Base-by-base conservation (phyloP, 331 rosid genomes). In the Rhamnella rubrinervis region DNA sequence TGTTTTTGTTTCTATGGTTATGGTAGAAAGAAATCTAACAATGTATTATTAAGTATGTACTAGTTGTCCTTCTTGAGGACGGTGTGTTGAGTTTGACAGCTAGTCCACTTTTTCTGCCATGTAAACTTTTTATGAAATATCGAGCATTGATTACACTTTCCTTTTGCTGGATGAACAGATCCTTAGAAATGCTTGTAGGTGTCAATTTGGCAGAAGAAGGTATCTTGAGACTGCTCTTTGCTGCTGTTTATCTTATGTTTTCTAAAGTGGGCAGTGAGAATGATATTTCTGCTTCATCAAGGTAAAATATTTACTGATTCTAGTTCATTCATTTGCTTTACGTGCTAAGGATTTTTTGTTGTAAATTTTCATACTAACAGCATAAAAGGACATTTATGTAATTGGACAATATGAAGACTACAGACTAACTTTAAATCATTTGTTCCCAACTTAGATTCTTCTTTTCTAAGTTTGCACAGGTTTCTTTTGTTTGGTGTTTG, bases 171-270 rank as follows among this genome's bases (percentile, higher is more conserved):
- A 81, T 85, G 82, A 73, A 78, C 98, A 93, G 98, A 81, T 90
- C 95, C 76, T 84, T 93, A 86, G 96, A 88, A 83, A 90, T 82
- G 95, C 98, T 93, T 85, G 98, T 80, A 67, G 89, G 78, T 68
- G 95, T 90, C 73, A 81, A 85, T 82, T 86, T 86, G 3, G 97
- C 87, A 21, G 98, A 90, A 81, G 98, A 88, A 77, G 98, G 97
- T 49, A 74, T 93, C 68, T 75, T 90, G 81, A 85, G 97, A 71
- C 83, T 93, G 83, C 86, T 93, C 77, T 93, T 93, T 78, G 92
- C 91, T 70, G 82, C 89, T 39, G 88, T 90, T 68, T 87, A 87
- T 90, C 89, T 93, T 71, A 90, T 90, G 83, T 83, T 90, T 74
- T 81, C 63, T 38, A 90, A 73, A 82, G 80, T 82, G 85, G 95